Base-by-base conservation (phyloP, 139 green algal species). In the Micractinium sp. region DNA sequence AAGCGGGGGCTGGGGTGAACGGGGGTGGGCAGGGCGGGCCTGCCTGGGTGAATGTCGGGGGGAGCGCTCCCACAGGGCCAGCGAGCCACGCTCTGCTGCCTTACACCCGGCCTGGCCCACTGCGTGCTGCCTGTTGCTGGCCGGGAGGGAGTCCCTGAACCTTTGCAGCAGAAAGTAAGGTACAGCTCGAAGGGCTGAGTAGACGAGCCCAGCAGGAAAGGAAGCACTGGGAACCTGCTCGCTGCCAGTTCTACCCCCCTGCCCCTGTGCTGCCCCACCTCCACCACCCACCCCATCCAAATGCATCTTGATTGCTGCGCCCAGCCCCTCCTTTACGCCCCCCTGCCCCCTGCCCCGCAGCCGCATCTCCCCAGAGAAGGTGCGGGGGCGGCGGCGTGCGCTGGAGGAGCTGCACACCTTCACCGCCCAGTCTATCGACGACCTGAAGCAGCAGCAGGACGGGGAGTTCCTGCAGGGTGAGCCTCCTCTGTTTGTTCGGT, bases 391-490 rank as follows among this genome's bases (percentile, higher is more conserved):
- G 39, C 31, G n/a, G 25, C 15, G 19, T 15, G 77, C 77, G 77
- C 77, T 83, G 77, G 77, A 83, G 39, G 77, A 83, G 77, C 77
- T 83, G 77, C 77, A 83, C 39, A 86, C 77, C 69, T 96, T 94
- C 91, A 97, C 95, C 3, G 71, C 85, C 22, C 60, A 87, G 4
- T 87, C 90, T 16, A 89, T 97, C 3, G 56, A 85, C 2, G 86
- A 92, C 22, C 93, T 97, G 73, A 83, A 83, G 77, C 87, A 89
- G 33, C 81, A 91, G 78, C 90, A 95, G 67, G 91, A 94, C 23
- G 94, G 94, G 41, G 93, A 96, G 85, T 92, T 96, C 86, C 90
- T 96, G 60, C 83, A 93, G 73, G 93, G 93, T 93, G 81, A 63
- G 77, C 0, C 13, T 0, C 14, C n/a, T 18, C n/a, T 2, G 23